A percentile compares a stretch with the other conserved stretches of the same genome.
Evolutionary conservation across 805 yeast genomes (phyloP).

Genomic region (Saturnispora zaruensis): DNA sequence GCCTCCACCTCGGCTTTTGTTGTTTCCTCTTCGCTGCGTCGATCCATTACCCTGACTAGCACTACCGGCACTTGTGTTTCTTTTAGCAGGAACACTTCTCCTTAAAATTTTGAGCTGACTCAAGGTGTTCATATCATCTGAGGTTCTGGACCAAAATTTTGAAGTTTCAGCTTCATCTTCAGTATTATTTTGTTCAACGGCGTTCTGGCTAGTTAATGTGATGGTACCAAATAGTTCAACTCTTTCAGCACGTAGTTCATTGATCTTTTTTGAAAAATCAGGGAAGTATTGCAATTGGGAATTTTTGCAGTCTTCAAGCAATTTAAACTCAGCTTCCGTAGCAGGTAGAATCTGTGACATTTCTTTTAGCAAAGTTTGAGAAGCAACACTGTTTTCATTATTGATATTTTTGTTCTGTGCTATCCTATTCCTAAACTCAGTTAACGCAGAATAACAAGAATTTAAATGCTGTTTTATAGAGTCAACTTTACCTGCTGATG

Average conservation of each 20-base stretch:
- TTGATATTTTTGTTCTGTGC: slow-evolving; percentile 33
- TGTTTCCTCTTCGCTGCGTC: background rate
- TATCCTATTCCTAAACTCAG: slow-evolving; percentile 34
- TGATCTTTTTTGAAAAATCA: slow-evolving; percentile 20
- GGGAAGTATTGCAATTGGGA: slow-evolving; percentile 24
- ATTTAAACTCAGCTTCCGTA: slow-evolving; percentile 37
- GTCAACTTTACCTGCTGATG: slow-evolving; percentile 13
- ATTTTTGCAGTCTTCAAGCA: slow-evolving; percentile 29
- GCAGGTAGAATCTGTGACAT: slow-evolving; percentile 50
- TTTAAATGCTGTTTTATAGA: slow-evolving; percentile 25
- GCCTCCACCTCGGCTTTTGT: background rate
- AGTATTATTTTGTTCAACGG: background rate
- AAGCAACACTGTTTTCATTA: slow-evolving; percentile 29
- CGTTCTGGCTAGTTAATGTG: background rate
- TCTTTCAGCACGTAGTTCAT: slow-evolving; percentile 16
- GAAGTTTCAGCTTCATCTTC: background rate
- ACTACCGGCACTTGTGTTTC: background rate
- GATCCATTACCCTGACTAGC: background rate
- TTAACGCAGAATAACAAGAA: slow-evolving; percentile 27
- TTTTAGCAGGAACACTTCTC: background rate
- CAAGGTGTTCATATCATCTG: slow-evolving; percentile 5
- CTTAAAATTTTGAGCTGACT: slow-evolving; percentile 2
- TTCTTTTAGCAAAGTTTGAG: slow-evolving; percentile 38
- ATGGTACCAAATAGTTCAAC: slow-evolving; percentile 14
- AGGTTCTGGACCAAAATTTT: slow-evolving; percentile 5